phyloP scores from a whole-genome alignment of 129 eudicot species.

The Rutidosis leptorrhynchoides region DNA sequence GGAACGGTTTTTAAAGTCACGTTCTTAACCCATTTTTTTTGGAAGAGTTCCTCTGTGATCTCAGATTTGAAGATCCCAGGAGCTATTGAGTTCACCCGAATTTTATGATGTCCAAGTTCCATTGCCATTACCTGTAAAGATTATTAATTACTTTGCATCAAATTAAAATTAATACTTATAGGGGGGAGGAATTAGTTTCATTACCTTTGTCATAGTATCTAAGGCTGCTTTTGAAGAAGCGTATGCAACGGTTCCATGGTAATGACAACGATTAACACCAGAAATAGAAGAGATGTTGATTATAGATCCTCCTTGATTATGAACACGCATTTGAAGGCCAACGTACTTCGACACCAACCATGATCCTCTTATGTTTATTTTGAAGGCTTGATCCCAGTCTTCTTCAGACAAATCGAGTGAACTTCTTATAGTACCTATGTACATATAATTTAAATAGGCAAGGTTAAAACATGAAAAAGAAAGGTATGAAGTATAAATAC shows the following conservation, averaged over 20 bases:
- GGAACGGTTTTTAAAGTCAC: slow-evolving; percentile 53
- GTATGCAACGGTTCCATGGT: slow-evolving; percentile 53
- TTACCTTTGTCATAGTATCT: slow-evolving; percentile 42
- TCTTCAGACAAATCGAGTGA: slow-evolving; percentile 50
- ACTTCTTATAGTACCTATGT: slow-evolving; percentile 40
- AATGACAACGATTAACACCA: slow-evolving; percentile 54
- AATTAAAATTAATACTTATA: no score
- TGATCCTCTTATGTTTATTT: slow-evolving; percentile 53
- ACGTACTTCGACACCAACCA: slow-evolving; percentile 40
- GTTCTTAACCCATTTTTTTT: slow-evolving; percentile 51
- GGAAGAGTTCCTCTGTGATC: slow-evolving; percentile 55
- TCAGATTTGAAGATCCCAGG: slow-evolving; percentile 76
- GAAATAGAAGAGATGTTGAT: slow-evolving; percentile 60
- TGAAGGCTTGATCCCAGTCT: slow-evolving; percentile 45
- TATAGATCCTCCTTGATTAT: slow-evolving; percentile 49
- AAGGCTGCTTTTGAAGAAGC: slow-evolving; percentile 52
- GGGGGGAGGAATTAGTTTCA: no score
- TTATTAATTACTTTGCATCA: no score
- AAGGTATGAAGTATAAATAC: no score
- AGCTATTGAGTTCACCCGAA: slow-evolving; percentile 56
- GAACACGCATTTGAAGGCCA: slow-evolving; percentile 49
- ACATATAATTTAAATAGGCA: no score
- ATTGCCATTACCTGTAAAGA: slow-evolving; percentile 58
- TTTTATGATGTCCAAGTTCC: slow-evolving; percentile 58
- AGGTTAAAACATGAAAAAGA: no score